Percentiles rank a stretch among this genome's conserved stretches.
These are phyloP conservation scores for Sanghuangporus sanghuang DNA, from an alignment of 1,284 basidiomycete genomes.

Conservation along the genomic window DNA sequence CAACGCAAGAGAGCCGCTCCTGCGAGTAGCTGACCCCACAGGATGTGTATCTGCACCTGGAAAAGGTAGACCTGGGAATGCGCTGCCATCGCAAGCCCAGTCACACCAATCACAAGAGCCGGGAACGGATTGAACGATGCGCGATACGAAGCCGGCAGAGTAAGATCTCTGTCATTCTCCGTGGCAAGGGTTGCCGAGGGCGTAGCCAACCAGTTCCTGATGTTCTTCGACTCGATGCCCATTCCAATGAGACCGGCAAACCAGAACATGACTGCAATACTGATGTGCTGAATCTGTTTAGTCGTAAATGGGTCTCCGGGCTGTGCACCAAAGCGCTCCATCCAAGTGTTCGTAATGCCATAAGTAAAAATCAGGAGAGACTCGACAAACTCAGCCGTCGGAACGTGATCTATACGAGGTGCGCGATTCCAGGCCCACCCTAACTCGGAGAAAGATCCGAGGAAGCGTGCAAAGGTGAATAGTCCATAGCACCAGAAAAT, in stretches of 20 bases:
- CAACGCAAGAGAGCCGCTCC: slow-evolving; percentile 75
- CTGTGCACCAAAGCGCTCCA: slow-evolving; percentile 87
- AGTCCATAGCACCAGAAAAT: slow-evolving; percentile 93
- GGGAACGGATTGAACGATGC: slow-evolving; percentile 94
- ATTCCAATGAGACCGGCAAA: slow-evolving; percentile 90
- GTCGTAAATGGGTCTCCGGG: slow-evolving; percentile 85
- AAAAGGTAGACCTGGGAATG: slow-evolving; percentile 89
- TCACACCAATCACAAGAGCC: slow-evolving; percentile 88
- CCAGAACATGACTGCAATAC: slow-evolving; percentile 95
- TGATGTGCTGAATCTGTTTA: slow-evolving; percentile 93
- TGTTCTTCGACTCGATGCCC: slow-evolving; percentile 75
- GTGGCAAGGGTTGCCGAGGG: slow-evolving; percentile 45
- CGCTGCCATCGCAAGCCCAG: slow-evolving; percentile 93
- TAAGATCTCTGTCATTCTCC: slow-evolving; percentile 9
- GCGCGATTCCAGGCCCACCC: slow-evolving; percentile 96
- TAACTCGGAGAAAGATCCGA: slow-evolving; percentile 82
- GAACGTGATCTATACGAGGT: slow-evolving; percentile 38
- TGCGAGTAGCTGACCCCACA: slow-evolving; percentile 93
- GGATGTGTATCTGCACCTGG: slow-evolving; percentile 84
- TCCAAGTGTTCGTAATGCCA: slow-evolving; percentile 92
- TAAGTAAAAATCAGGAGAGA: slow-evolving; percentile 85
- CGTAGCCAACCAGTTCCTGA: slow-evolving; percentile 66
- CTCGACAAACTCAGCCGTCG: slow-evolving; percentile 86
- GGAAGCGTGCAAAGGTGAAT: slow-evolving; percentile 84
- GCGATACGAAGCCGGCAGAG: slow-evolving; percentile 52